phyloP scores from a whole-genome alignment of 257 asterid species.

The Scutellaria minor region DNA sequence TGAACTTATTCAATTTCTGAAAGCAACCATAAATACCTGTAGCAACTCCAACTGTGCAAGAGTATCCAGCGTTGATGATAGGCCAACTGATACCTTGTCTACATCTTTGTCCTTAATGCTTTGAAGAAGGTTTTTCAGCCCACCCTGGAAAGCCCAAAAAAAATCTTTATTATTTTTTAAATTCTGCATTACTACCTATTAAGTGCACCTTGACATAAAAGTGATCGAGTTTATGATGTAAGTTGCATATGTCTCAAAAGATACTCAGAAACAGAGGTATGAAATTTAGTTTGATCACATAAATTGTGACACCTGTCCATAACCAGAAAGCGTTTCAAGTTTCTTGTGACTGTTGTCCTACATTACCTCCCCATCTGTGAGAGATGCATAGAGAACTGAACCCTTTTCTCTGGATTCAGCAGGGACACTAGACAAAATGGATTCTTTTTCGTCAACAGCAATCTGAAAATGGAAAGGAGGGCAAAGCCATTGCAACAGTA shows the following conservation, averaged over 20 bases:
- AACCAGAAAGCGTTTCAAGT: not conserved
- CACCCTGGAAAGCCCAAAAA: conserved; percentile 61
- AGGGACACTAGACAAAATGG: conserved; percentile 82
- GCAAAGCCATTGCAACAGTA: conserved; percentile 21
- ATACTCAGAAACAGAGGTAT: not conserved
- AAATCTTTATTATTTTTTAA: conserved; percentile 17
- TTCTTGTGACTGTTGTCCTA: conserved; percentile 24
- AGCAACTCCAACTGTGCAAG: conserved; percentile 89
- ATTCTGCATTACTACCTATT: conserved; percentile 16
- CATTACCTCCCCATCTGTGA: conserved; percentile 87
- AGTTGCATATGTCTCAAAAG: conserved; percentile 2
- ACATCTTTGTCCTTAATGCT: conserved; percentile 79
- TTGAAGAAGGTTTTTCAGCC: conserved; percentile 75
- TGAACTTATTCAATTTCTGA: conserved; percentile 19
- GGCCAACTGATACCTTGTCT: conserved; percentile 81
- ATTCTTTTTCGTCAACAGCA: conserved; percentile 76
- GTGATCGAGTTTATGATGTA: not conserved
- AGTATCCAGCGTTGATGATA: conserved; percentile 81
- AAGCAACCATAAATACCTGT: conserved; percentile 61
- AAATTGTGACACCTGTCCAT: not conserved
- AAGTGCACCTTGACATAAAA: conserved; percentile 5
- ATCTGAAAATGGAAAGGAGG: conserved; percentile 52
- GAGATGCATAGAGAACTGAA: conserved; percentile 74
- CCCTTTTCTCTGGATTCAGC: conserved; percentile 74
- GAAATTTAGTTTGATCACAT: not conserved